Evolutionary conservation across 2,329 filamentous ascomycete species (phyloP).

Genomic region (Xylaria sp.): DNA sequence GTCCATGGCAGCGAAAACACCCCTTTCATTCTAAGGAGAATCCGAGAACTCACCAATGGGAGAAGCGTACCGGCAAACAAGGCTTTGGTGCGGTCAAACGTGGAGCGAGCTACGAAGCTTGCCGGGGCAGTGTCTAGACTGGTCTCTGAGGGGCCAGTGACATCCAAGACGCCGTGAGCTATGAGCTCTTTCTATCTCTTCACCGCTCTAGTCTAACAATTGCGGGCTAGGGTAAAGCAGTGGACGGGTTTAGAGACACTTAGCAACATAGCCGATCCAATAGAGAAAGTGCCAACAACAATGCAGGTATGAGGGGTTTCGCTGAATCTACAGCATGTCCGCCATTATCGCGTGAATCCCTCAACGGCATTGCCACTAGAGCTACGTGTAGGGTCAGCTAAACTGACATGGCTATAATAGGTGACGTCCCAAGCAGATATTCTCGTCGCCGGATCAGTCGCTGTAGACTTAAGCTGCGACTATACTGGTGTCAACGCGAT

Average conservation of each 20-base stretch:
- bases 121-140: slow-evolving; percentile 64
- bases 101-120: slow-evolving; percentile 65
- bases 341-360: slow-evolving; percentile 6
- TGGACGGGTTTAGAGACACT: slow-evolving; percentile 27
- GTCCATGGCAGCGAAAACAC: slow-evolving; percentile 82
- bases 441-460: slow-evolving; percentile 90
- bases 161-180: slow-evolving; percentile 48
- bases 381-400: background rate
- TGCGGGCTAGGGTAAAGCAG: slow-evolving; percentile 41
- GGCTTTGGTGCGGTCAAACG: slow-evolving; percentile 66
- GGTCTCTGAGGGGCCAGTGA: slow-evolving; percentile 47
- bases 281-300: slow-evolving; percentile 28
- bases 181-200: slow-evolving; percentile 36
- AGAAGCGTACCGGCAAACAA: slow-evolving; percentile 80
- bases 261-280: slow-evolving; percentile 30
- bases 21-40: slow-evolving; percentile 81
- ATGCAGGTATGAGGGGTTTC: slow-evolving; percentile 41
- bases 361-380: background rate
- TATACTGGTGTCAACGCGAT: slow-evolving; percentile 57
- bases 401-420: slow-evolving; percentile 41
- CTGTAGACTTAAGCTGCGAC: slow-evolving; percentile 88
- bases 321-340: background rate
- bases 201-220: slow-evolving; percentile 38
- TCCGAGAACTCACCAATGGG: slow-evolving; percentile 80
- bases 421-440: slow-evolving; percentile 64